Percentiles rank a stretch among this genome's conserved stretches.
These are phyloP conservation scores for Ophiobolus disseminans DNA, from an alignment of 2,329 filamentous ascomycete genomes.

Conservation along the genomic window DNA sequence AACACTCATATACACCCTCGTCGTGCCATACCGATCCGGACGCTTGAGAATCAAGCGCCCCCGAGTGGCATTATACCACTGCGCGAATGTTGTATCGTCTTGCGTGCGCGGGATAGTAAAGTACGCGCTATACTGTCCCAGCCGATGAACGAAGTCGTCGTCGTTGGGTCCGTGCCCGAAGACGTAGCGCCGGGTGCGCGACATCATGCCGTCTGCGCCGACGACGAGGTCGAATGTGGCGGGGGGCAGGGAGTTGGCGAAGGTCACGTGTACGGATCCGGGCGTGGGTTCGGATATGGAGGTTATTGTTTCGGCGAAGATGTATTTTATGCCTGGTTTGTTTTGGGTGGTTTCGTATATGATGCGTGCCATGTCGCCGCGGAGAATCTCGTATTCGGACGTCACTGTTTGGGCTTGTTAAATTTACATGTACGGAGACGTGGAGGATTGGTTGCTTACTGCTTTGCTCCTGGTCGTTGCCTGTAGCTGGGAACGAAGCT, in stretches of 20 bases:
- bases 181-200: slow-evolving; percentile 33
- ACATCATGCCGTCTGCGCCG: slow-evolving; percentile 42
- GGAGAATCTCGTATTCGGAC: slow-evolving; percentile 67
- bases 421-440: neutral
- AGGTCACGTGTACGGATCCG: slow-evolving; percentile 49
- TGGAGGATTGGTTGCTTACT: neutral
- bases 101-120: slow-evolving; percentile 38
- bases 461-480: slow-evolving; percentile 49
- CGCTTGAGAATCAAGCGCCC: slow-evolving; percentile 32
- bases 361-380: slow-evolving; percentile 62
- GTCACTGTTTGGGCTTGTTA: slow-evolving; percentile 45
- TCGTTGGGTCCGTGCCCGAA: slow-evolving; percentile 32
- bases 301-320: slow-evolving; percentile 43
- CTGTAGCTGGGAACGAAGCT: slow-evolving; percentile 43
- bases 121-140: slow-evolving; percentile 40
- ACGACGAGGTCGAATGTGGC: slow-evolving; percentile 36
- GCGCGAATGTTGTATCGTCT: slow-evolving; percentile 28
- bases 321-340: slow-evolving; percentile 36
- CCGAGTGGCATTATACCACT: slow-evolving; percentile 35
- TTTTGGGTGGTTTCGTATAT: slow-evolving; percentile 54
- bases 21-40: slow-evolving; percentile 31
- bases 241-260: slow-evolving; percentile 38
- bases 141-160: slow-evolving; percentile 24
- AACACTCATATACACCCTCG: slow-evolving; percentile 24
- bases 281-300: slow-evolving; percentile 35